Percentiles rank a stretch among this genome's conserved stretches.
phyloP scores from a whole-genome alignment of 2,329 filamentous ascomycete genomes.

The Thelonectria discophora region DNA sequence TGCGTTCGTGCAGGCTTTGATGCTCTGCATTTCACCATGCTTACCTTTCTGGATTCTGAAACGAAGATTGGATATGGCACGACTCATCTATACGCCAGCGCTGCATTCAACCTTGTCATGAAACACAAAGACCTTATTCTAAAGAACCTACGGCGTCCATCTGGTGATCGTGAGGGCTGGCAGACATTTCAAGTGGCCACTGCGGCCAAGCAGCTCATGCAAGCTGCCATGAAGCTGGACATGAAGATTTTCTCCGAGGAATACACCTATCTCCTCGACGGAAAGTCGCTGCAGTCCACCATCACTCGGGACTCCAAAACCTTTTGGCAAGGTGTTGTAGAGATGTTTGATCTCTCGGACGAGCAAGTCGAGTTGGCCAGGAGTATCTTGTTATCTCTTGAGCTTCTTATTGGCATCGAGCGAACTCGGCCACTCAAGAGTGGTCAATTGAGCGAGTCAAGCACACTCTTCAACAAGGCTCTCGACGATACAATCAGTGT shows the following conservation, averaged over 20 bases:
- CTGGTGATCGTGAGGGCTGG: conserved; percentile 47
- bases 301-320: conserved; percentile 70
- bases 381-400: conserved; percentile 75
- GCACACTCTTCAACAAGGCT: conserved; percentile 78
- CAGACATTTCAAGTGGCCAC: conserved; percentile 53
- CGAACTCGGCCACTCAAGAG: conserved; percentile 68
- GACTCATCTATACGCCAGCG: conserved; percentile 69
- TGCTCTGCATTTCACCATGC: conserved; percentile 64
- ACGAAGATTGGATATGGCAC: conserved; percentile 58
- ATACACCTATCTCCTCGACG: conserved; percentile 66
- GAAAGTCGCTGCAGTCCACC: conserved; percentile 70
- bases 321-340: conserved; percentile 56
- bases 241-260: conserved; percentile 55
- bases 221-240: conserved; percentile 63
- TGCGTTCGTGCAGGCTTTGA: conserved; percentile 73
- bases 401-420: conserved; percentile 78
- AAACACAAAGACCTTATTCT: conserved; percentile 70
- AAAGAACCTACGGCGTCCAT: conserved; percentile 43
- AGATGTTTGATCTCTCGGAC: conserved; percentile 81
- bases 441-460: conserved; percentile 49
- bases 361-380: conserved; percentile 77
- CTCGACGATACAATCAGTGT: conserved; percentile 65
- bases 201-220: conserved; percentile 57
- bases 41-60: conserved; percentile 61
- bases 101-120: conserved; percentile 71